Base-by-base conservation (phyloP, 495 filamentous ascomycete genomes). In the Delitschia confertaspora region DNA sequence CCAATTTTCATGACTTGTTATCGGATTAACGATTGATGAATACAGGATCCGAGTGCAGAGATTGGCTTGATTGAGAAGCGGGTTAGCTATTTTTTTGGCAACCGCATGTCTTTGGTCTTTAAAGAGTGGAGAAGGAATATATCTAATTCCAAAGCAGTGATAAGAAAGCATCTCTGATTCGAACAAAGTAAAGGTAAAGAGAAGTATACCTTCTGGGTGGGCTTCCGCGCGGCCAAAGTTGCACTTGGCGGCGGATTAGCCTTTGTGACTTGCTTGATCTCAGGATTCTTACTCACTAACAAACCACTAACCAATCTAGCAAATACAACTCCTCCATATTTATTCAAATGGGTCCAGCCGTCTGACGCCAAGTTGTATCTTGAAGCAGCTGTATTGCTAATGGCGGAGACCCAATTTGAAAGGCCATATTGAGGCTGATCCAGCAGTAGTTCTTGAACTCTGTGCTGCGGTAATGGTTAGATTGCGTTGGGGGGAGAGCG, bases 321-420 rank as follows among this genome's bases (percentile, higher is more conserved):
- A 58, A 75, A 75, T 7, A 75, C 64, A 2, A 66, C 43, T 4
- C 56, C 60, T 0, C 69, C 70, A 29, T 50, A 53, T 4, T 31
- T 34, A 47, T 72, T 75, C 27, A 75, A 47, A 59, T 75, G 70
- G 5, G 71, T 73, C 34, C 62, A 53, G 27, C 73, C 71, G 5
- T 34, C 48, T 13, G 49, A 10, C 23, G 40, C 60, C 7, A 64
- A 57, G 44, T 73, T 68, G 42, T 72, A 73, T 13, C 46, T 58
- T 5, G 49, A 52, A 10, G 68, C 64, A 21, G 65, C 58, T 1
- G 41, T 24, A 19, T 61, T 53, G 0, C 71, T 70, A 45, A 75
- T 69, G 0, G 50, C 54, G 42, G 73, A 63, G 14, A 72, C 51
- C 29, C 72, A 75, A 5, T 53, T 36, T 62, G 57, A 22, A 61